A percentile compares a stretch with the other conserved stretches of the same genome.
Evolutionary conservation across 2,329 filamentous ascomycete genomes (phyloP).

Genomic region (Dactylellina cionopaga): DNA sequence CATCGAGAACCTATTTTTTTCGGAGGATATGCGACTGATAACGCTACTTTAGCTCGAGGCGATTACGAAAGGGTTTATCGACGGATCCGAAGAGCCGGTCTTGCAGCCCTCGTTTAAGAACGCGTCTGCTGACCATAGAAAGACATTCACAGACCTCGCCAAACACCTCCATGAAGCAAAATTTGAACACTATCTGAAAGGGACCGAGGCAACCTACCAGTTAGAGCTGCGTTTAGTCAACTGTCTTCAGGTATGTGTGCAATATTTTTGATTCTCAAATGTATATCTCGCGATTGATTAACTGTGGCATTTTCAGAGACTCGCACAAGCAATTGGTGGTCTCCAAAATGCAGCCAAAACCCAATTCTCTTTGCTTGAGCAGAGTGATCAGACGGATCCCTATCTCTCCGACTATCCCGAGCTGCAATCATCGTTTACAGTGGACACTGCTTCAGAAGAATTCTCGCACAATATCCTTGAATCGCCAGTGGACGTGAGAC

Average conservation of each 20-base stretch:
- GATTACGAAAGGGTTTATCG: slow-evolving; percentile 72
- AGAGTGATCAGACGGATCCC: slow-evolving; percentile 60
- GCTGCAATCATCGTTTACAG: slow-evolving; percentile 54
- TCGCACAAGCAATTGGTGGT: slow-evolving; percentile 89
- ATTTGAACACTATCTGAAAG: slow-evolving; percentile 71
- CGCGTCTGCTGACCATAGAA: slow-evolving; percentile 66
- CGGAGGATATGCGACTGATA: slow-evolving; percentile 7
- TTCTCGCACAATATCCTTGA: neutral
- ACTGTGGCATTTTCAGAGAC: slow-evolving; percentile 64
- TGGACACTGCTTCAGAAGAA: slow-evolving; percentile 13
- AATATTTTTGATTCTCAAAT: slow-evolving; percentile 2
- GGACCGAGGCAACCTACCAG: slow-evolving; percentile 72
- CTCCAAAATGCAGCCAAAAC: slow-evolving; percentile 87
- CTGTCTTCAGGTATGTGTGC: slow-evolving; percentile 69
- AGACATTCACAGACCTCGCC: slow-evolving; percentile 67
- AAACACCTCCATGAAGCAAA: slow-evolving; percentile 72
- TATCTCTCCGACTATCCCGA: slow-evolving; percentile 57
- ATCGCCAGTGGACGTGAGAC: slow-evolving; percentile 9
- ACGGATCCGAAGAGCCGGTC: slow-evolving; percentile 70
- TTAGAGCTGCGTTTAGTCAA: slow-evolving; percentile 82
- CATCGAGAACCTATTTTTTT: neutral
- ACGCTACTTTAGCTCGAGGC: slow-evolving; percentile 55
- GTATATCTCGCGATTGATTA: slow-evolving; percentile 4
- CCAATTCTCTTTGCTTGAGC: slow-evolving; percentile 84
- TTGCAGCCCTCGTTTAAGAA: slow-evolving; percentile 65